These are phyloP conservation scores for Phytophthora syringae DNA, from an alignment of 352 stramenopile genomes.

Conservation along the genomic window DNA sequence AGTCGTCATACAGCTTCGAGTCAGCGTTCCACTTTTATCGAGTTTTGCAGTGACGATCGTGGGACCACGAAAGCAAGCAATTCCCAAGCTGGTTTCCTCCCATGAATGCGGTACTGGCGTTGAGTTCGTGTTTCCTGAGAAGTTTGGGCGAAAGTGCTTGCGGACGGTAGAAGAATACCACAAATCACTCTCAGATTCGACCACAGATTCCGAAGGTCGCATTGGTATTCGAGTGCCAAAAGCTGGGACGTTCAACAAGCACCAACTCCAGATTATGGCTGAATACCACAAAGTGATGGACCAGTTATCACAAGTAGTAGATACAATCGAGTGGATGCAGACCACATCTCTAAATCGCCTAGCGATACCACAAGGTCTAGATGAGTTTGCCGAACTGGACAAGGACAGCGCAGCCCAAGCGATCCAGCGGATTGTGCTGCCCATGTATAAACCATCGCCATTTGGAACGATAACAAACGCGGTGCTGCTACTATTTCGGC, in stretches of 20 bases:
- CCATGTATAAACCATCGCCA: not conserved
- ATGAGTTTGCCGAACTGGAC: not conserved
- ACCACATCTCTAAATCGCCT: not conserved
- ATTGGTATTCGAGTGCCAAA: conserved; percentile 4
- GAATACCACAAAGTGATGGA: conserved; percentile 3
- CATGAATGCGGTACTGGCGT: not conserved
- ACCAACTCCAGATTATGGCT: not conserved
- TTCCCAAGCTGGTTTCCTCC: no score
- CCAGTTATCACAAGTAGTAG: not conserved
- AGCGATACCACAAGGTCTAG: not conserved
- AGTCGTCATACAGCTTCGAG: no score
- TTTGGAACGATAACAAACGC: not conserved
- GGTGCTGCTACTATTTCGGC: not conserved
- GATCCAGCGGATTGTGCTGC: not conserved
- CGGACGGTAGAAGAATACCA: not conserved
- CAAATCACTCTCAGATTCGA: not conserved
- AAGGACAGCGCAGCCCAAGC: not conserved
- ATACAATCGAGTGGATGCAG: not conserved
- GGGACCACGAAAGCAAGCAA: no score
- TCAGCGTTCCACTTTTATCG: no score
- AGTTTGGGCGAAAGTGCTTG: not conserved
- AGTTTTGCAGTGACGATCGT: no score
- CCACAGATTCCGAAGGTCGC: not conserved
- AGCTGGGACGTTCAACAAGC: not conserved
- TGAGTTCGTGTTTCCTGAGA: not conserved